Percentiles rank a stretch among this genome's conserved stretches.
phyloP scores from a whole-genome alignment of 805 yeast species.

The Myxozyma mucilagina region DNA sequence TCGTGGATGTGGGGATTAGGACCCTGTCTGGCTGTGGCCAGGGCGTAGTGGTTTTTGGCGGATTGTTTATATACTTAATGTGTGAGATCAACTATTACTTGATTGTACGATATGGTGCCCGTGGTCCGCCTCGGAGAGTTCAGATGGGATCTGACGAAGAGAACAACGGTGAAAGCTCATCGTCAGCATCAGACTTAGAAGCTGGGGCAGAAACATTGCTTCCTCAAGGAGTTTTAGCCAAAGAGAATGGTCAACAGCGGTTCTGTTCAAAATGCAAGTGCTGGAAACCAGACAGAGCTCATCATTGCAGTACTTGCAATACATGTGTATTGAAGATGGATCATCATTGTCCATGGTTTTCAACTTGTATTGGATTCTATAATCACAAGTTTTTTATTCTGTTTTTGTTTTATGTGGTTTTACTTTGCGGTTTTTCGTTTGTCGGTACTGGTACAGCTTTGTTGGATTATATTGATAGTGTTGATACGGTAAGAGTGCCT shows the following conservation, averaged over 20 bases:
- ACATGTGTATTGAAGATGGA: slow-evolving; percentile 53
- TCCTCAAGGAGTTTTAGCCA: slow-evolving; percentile 43
- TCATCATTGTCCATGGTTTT: slow-evolving; percentile 84
- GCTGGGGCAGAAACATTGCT: slow-evolving; percentile 33
- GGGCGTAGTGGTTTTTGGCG: slow-evolving; percentile 24
- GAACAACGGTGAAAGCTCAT: not conserved
- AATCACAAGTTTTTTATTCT: slow-evolving; percentile 81
- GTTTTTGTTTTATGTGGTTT: slow-evolving; percentile 66
- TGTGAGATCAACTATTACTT: slow-evolving; percentile 36
- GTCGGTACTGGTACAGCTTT: slow-evolving; percentile 47
- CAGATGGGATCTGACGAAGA: not conserved
- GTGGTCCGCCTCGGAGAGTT: slow-evolving; percentile 37
- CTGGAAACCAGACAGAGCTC: slow-evolving; percentile 49
- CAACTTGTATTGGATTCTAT: slow-evolving; percentile 78
- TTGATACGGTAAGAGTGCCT: slow-evolving; percentile 39
- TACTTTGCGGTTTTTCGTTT: slow-evolving; percentile 50
- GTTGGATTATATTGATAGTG: slow-evolving; percentile 50
- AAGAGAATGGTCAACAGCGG: slow-evolving; percentile 45
- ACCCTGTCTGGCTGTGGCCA: slow-evolving; percentile 21
- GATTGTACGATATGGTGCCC: slow-evolving; percentile 39
- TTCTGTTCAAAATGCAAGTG: slow-evolving; percentile 45
- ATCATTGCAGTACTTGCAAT: slow-evolving; percentile 46
- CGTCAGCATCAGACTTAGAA: slow-evolving; percentile 33
- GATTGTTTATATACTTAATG: slow-evolving; percentile 30
- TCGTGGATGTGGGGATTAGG: slow-evolving; percentile 31